These are phyloP conservation scores for Debaryomyces subglobosus DNA, from an alignment of 1,139 yeast species.

Conservation along the genomic window DNA sequence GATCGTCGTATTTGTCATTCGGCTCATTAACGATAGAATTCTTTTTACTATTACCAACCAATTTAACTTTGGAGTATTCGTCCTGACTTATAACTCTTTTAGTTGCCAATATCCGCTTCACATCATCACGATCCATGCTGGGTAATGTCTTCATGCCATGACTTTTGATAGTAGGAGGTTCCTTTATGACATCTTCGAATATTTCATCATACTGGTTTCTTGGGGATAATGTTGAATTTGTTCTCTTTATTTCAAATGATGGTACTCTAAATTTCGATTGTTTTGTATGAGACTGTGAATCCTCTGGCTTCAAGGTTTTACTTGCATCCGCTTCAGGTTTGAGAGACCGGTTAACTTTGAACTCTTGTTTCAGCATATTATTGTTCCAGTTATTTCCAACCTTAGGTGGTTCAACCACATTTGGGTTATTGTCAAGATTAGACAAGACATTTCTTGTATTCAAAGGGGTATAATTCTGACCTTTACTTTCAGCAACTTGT, in stretches of 20 bases:
- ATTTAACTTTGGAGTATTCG: conserved; percentile 42
- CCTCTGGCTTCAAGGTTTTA: neutral
- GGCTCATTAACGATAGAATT: conserved; percentile 37
- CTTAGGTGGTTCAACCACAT: conserved; percentile 26
- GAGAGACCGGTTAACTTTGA: neutral
- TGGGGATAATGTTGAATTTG: conserved; percentile 39
- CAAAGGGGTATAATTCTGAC: conserved; percentile 30
- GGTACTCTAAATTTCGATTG: conserved; percentile 46
- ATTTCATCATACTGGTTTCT: conserved; percentile 45
- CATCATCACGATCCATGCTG: conserved; percentile 53
- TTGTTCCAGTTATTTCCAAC: conserved; percentile 14
- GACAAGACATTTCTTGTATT: conserved; percentile 34
- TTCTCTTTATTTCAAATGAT: conserved; percentile 45
- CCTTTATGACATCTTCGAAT: conserved; percentile 36
- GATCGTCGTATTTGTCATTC: conserved; percentile 29
- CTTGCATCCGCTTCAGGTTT: neutral
- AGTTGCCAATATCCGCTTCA: conserved; percentile 43
- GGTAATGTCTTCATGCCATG: conserved; percentile 49
- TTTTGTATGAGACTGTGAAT: conserved; percentile 2
- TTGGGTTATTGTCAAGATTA: conserved; percentile 23
- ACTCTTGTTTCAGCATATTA: neutral
- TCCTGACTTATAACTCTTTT: conserved; percentile 46
- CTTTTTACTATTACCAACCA: conserved; percentile 32
- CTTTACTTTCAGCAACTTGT: conserved; percentile 20
- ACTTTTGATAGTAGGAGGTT: conserved; percentile 42